A percentile compares a stretch with the other conserved stretches of the same genome.
phyloP scores from a whole-genome alignment of 192 early-diverging fungal species.

The Mortierella alpina region DNA sequence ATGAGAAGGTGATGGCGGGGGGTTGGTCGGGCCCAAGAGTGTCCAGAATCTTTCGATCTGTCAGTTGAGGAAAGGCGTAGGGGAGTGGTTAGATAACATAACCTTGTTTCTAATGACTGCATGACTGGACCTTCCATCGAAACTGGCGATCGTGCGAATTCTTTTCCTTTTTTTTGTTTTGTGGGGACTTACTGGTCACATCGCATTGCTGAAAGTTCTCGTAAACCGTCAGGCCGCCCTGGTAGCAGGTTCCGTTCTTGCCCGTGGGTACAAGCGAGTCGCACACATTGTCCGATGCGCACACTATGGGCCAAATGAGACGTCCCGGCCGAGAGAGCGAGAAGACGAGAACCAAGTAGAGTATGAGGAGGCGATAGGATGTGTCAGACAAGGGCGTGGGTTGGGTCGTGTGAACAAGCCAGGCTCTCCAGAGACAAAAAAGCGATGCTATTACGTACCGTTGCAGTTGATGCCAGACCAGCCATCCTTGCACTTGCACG shows the following conservation, averaged over 20 bases:
- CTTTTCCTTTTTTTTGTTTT: neutral
- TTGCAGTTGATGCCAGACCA: constrained; percentile 98
- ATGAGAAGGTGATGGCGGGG: constrained; percentile 84
- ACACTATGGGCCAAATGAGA: constrained; percentile 52
- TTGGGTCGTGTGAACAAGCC: too few relatives aligned
- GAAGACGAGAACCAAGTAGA: too few relatives aligned
- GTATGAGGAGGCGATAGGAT: neutral
- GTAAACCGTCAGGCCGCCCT: constrained; percentile 73
- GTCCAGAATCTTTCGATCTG: constrained; percentile 70
- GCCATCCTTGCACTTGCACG: constrained; percentile 84
- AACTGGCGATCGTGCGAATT: neutral
- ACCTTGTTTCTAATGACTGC: neutral
- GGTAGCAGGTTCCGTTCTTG: constrained; percentile 80
- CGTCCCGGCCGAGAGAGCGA: too few relatives aligned
- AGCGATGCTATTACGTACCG: constrained; percentile 26
- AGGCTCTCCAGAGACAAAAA: neutral
- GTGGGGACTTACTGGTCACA: constrained; percentile 72
- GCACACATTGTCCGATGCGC: constrained; percentile 71
- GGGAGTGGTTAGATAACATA: neutral
- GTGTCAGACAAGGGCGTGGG: neutral
- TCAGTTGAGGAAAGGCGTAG: neutral
- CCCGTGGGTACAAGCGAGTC: constrained; percentile 75
- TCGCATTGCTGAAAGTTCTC: constrained; percentile 80
- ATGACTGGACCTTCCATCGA: neutral
- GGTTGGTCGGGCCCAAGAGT: constrained; percentile 69